phyloP scores from a whole-genome alignment of 148 eudicot genomes.

The Amaranthus hypochondriacus region DNA sequence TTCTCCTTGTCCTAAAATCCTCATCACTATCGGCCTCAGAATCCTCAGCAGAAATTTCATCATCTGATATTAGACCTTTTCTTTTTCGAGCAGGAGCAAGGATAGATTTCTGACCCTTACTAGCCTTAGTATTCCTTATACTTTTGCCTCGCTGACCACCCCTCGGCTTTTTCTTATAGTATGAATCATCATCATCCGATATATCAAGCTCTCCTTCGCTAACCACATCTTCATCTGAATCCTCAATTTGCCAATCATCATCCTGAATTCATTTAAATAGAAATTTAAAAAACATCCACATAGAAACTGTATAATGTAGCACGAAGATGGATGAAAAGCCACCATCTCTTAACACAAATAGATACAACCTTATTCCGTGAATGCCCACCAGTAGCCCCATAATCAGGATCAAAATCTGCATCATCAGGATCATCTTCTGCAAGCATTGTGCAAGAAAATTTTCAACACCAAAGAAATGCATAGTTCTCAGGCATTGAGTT shows the following conservation, averaged over 20 bases:
- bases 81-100: conserved; percentile 43
- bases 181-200: conserved; percentile 62
- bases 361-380: conserved; percentile 45
- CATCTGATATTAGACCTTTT: conserved; percentile 59
- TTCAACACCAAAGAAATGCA: background rate
- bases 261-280: conserved; percentile 38
- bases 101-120: conserved; percentile 44
- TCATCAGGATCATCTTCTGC: conserved; percentile 97
- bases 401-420: conserved; percentile 89
- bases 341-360: background rate
- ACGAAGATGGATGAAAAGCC: background rate
- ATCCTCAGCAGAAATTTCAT: conserved; percentile 72
- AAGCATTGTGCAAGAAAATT: conserved; percentile 18
- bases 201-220: conserved; percentile 61
- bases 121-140: conserved; percentile 43
- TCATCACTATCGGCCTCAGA: conserved; percentile 70
- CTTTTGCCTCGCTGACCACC: conserved; percentile 48
- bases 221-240: conserved; percentile 64
- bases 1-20: conserved; percentile 48
- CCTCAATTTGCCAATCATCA: conserved; percentile 84
- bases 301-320: background rate
- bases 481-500: background rate
- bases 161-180: conserved; percentile 48
- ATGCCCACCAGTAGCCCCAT: conserved; percentile 37
- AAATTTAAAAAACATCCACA: background rate